phyloP scores from a whole-genome alignment of 2,329 filamentous ascomycete genomes.

The Phoma herbarum region DNA sequence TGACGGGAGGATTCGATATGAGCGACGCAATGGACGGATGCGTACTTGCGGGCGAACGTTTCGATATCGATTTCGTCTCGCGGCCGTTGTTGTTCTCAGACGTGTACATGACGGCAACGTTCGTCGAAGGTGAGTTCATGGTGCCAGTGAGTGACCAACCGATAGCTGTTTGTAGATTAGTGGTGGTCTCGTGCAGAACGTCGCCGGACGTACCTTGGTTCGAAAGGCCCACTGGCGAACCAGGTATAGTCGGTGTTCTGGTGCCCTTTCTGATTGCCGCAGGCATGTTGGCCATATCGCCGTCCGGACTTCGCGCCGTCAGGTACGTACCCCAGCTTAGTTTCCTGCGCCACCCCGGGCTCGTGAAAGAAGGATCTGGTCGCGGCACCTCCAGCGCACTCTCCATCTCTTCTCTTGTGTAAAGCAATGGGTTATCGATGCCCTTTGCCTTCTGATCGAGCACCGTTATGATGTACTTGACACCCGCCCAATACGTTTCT shows the following conservation, averaged over 20 bases:
- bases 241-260: constrained; percentile 43
- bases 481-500: constrained; percentile 86
- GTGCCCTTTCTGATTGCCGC: constrained; percentile 44
- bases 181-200: background rate
- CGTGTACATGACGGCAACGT: constrained; percentile 81
- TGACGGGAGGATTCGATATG: constrained; percentile 36
- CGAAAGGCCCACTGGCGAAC: constrained; percentile 60
- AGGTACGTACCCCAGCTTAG: constrained; percentile 56
- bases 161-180: constrained; percentile 62
- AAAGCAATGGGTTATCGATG: constrained; percentile 76
- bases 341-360: constrained; percentile 61
- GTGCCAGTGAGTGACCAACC: constrained; percentile 90
- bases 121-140: constrained; percentile 84
- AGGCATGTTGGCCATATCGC: constrained; percentile 42
- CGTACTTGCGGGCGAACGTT: constrained; percentile 30
- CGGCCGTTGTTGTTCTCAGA: constrained; percentile 53
- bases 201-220: constrained; percentile 56
- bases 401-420: constrained; percentile 78
- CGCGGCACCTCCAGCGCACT: constrained; percentile 67
- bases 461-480: constrained; percentile 85
- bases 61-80: constrained; percentile 34
- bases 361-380: constrained; percentile 59
- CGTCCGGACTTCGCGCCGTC: constrained; percentile 43
- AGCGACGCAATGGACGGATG: constrained; percentile 45
- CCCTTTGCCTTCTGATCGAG: constrained; percentile 88